Conservation (phyloP, 2,329 filamentous ascomycete species). For the Fusarium miscanthi region DNA sequence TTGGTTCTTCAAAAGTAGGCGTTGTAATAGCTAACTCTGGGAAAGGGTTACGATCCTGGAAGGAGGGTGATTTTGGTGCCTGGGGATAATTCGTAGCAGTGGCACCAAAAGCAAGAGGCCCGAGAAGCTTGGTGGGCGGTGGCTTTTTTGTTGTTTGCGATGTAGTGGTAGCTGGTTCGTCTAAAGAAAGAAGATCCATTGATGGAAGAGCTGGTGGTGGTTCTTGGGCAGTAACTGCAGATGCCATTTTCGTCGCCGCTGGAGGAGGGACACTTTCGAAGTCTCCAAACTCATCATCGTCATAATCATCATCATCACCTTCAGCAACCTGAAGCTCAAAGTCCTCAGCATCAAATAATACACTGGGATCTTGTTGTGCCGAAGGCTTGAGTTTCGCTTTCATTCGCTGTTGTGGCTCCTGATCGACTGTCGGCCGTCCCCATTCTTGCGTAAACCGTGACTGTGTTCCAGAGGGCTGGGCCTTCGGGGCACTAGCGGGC, state of each 20-base stretch:
- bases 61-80: constrained; percentile 63
- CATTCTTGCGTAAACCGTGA: constrained; percentile 26
- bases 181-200: constrained; percentile 56
- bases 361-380: constrained; percentile 57
- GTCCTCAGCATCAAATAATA: constrained; percentile 75
- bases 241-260: background rate
- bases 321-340: constrained; percentile 57
- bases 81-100: constrained; percentile 54
- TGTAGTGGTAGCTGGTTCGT: constrained; percentile 45
- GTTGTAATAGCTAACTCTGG: constrained; percentile 61
- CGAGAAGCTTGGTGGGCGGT: constrained; percentile 49
- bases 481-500: background rate
- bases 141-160: constrained; percentile 35
- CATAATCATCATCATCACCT: constrained; percentile 60
- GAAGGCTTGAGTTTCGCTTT: constrained; percentile 41
- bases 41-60: constrained; percentile 65
- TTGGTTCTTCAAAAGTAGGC: constrained; percentile 50
- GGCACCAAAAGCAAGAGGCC: constrained; percentile 45
- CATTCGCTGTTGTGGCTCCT: constrained; percentile 20
- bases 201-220: constrained; percentile 42
- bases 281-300: constrained; percentile 64
- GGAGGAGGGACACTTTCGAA: constrained; percentile 61
- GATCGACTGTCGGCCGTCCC: background rate
- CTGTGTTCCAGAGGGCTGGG: constrained; percentile 6
- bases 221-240: constrained; percentile 30